A percentile compares a stretch with the other conserved stretches of the same genome.
Evolutionary conservation across 2,329 filamentous ascomycete genomes (phyloP).

Genomic region (Paraphoma chrysanthemicola): DNA sequence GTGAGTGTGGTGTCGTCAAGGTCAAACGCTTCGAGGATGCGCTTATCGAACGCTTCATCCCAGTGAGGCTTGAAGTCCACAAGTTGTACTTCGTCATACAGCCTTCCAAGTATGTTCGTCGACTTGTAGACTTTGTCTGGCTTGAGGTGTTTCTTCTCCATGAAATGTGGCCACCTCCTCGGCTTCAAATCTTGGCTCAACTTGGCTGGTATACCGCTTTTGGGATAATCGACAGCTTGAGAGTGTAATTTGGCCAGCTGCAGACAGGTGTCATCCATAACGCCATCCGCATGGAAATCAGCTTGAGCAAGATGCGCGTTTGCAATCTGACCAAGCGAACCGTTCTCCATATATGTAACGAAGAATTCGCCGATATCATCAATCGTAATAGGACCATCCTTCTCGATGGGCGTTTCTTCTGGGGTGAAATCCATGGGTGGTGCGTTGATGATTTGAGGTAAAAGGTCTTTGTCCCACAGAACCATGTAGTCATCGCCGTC

Average conservation of each 20-base stretch:
- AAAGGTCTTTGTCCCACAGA: slow-evolving; percentile 82
- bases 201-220: slow-evolving; percentile 79
- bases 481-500: slow-evolving; percentile 97
- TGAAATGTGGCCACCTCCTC: slow-evolving; percentile 80
- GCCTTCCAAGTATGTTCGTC: slow-evolving; percentile 73
- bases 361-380: slow-evolving; percentile 85
- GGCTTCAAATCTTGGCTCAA: slow-evolving; percentile 70
- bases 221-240: slow-evolving; percentile 90
- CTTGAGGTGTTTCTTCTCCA: slow-evolving; percentile 69
- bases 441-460: slow-evolving; percentile 70
- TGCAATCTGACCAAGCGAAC: slow-evolving; percentile 80
- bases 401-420: slow-evolving; percentile 61
- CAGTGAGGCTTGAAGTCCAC: slow-evolving; percentile 78
- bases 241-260: slow-evolving; percentile 83
- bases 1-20: slow-evolving; percentile 63
- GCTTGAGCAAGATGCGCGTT: slow-evolving; percentile 80
- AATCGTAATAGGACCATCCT: slow-evolving; percentile 70
- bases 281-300: slow-evolving; percentile 68
- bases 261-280: slow-evolving; percentile 71
- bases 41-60: slow-evolving; percentile 74
- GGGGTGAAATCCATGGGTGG: slow-evolving; percentile 79
- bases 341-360: slow-evolving; percentile 90
- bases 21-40: slow-evolving; percentile 71
- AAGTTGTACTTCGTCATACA: slow-evolving; percentile 78
- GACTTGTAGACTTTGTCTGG: slow-evolving; percentile 68